Evolutionary conservation across 345 rosid species (phyloP), one percentile per base, ranked within the genome.

Genomic region (Draba incana): DNA sequence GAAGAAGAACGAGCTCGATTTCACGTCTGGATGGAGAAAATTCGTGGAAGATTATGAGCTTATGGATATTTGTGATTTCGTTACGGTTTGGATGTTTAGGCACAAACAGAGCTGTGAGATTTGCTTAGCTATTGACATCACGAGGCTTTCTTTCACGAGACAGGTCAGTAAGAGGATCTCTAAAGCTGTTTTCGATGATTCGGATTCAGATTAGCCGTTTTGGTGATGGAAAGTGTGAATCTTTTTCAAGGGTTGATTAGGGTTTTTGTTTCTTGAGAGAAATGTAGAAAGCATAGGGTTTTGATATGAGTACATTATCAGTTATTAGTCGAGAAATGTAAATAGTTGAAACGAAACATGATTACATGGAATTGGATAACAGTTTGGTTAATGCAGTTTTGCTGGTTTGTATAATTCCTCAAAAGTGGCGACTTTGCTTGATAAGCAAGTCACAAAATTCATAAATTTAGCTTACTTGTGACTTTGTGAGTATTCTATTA

Each of bases 51-150:
- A 35, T 10, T 57, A 57, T 5, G 44, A 16, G 45, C 44, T 57
- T 43, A 37, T 0, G 28, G 27, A 33, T 27, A 0, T 1, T 10
- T 57, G 62, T 14, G 62, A 57, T 57, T 38, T 57, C 44, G 3
- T 57, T 7, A 37, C 44, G 8, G 1, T 33, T 57, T 57, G 62
- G 62, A 38, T 39, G 62, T 39, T 38, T 58, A 39, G 63, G 63
- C 35, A 41, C 48, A 23, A 1, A 20, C 0, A 2, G n/a, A 58
- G 24, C 24, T 35, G 0, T 1, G 0, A 58, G 48, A 10, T 38
- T 58, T 58, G 63, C 48, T 58, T 41, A 0, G 63, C 16, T 41
- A 41, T 58, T 23, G 23, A 11, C 6, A 0, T 30, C 31, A 39
- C 3, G 4, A 58, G 48, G 48, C 3, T 37, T 57, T 0, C 2